Conservation (phyloP, 345 rosid species). For the Carallia brachiata region DNA sequence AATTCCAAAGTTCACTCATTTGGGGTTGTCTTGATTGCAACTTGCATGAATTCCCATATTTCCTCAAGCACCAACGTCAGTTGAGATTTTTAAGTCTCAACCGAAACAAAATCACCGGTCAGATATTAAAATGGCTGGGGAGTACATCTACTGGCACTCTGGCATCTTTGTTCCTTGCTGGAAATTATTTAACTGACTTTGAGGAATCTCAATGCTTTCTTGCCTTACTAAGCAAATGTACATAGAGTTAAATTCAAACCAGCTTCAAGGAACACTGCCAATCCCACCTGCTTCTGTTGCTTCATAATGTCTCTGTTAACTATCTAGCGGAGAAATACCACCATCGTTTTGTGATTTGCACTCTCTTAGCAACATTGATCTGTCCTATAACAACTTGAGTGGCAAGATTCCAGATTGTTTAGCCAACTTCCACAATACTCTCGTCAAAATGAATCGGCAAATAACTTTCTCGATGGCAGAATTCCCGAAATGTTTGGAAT, state of each 20-base stretch:
- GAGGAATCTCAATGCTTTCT: neutral
- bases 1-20: accelerated
- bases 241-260: slow-evolving; percentile 12
- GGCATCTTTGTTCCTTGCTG: neutral
- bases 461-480: neutral
- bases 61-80: slow-evolving; percentile 14
- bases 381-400: slow-evolving; percentile 18
- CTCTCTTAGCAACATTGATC: neutral
- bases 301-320: neutral
- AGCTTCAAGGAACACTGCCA: slow-evolving; percentile 20
- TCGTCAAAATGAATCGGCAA: neutral
- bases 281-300: neutral
- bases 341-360: slow-evolving; percentile 7
- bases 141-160: neutral
- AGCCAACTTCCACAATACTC: neutral
- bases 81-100: slow-evolving; percentile 5
- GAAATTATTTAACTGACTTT: slow-evolving; percentile 17
- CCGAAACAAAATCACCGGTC: slow-evolving; percentile 16
- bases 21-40: slow-evolving; percentile 26
- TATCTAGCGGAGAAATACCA: slow-evolving; percentile 12
- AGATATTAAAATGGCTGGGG: slow-evolving; percentile 23
- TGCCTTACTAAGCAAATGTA: neutral
- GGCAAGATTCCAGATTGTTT: slow-evolving; percentile 35
- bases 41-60: slow-evolving; percentile 13
- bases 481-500: neutral